Evolutionary conservation across 2,329 filamentous ascomycete species (phyloP).

Genomic region (Lojkania enalia): DNA sequence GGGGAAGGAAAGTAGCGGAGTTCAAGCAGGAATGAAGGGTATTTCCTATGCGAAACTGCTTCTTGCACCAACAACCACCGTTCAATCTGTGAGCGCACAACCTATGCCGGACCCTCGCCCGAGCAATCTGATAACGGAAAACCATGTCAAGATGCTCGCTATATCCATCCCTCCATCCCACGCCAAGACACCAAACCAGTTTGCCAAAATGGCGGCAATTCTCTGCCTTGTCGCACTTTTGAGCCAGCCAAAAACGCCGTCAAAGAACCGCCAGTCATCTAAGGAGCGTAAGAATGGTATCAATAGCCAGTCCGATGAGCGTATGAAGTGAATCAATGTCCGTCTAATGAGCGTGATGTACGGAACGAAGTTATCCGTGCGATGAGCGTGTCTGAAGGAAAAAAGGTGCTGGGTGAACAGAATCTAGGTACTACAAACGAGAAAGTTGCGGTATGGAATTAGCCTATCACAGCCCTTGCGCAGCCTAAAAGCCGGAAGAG

Average conservation of each 20-base stretch:
- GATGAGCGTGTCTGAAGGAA: neutral
- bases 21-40: no score
- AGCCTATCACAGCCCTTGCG: slow-evolving; percentile 13
- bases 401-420: slow-evolving; percentile 8
- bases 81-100: no score
- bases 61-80: no score
- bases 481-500: slow-evolving; percentile 11
- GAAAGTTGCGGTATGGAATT: slow-evolving; percentile 9
- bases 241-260: slow-evolving; percentile 3
- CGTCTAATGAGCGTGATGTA: no score
- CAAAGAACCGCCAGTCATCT: slow-evolving; percentile 7
- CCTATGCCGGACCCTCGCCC: no score
- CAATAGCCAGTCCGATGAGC: neutral
- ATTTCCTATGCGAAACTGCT: no score
- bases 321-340: no score
- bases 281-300: slow-evolving; percentile 14
- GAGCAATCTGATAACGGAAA: no score
- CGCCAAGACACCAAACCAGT: slow-evolving; percentile 1
- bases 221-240: slow-evolving; percentile 1
- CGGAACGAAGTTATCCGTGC: neutral
- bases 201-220: neutral
- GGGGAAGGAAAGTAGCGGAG: no score
- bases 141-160: no score
- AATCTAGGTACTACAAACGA: neutral
- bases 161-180: no score